phyloP scores from a whole-genome alignment of 2,329 filamentous ascomycete species.

The Fusarium sp. region DNA sequence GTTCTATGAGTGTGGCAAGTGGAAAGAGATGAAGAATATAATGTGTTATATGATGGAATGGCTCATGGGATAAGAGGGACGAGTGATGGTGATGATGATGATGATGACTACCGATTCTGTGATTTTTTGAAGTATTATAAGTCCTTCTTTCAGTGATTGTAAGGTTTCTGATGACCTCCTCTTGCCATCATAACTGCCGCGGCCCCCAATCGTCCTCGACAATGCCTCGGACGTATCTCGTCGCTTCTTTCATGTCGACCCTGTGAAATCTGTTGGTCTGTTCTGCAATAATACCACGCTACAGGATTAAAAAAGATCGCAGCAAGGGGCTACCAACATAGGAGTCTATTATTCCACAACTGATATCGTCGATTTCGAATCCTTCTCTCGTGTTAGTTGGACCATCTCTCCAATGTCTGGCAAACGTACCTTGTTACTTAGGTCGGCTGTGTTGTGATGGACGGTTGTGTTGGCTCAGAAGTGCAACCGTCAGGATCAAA shows the following conservation, averaged over 20 bases:
- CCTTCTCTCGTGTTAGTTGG: not conserved
- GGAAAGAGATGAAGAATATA: no score
- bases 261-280: conserved; percentile 4
- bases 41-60: no score
- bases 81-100: no score
- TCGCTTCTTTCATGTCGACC: not conserved
- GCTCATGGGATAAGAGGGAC: no score
- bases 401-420: not conserved
- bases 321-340: not conserved
- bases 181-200: not conserved
- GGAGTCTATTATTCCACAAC: not conserved
- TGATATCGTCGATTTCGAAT: not conserved
- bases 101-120: no score
- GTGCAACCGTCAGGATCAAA: not conserved
- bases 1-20: no score
- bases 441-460: not conserved
- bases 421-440: conserved; percentile 3
- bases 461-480: conserved; percentile 6
- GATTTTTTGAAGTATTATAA: conserved; percentile 1
- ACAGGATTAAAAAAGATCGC: no score
- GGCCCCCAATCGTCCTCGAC: not conserved
- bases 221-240: not conserved
- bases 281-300: no score
- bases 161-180: not conserved
- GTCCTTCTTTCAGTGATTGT: not conserved